Evolutionary conservation across 305 asterid genomes (phyloP).

Genomic region (Solanum aculeatissimum): DNA sequence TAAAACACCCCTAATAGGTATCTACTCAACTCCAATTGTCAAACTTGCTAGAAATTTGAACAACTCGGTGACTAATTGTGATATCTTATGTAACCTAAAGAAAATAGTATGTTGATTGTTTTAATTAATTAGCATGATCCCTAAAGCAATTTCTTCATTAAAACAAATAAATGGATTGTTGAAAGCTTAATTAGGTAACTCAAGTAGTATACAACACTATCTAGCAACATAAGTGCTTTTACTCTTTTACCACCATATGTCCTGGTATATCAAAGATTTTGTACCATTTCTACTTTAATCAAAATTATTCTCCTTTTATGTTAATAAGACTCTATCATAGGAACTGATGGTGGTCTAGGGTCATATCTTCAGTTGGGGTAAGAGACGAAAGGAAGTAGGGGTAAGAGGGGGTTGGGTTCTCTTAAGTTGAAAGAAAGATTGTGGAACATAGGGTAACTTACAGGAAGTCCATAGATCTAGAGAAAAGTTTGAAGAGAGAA

Average conservation of each 20-base stretch:
- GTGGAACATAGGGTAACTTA: too few species aligned
- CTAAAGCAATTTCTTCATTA: neutral
- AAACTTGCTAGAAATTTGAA: neutral
- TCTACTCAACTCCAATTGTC: neutral
- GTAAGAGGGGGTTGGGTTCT: too few species aligned
- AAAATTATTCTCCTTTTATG: neutral
- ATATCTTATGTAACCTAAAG: neutral
- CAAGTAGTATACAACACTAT: neutral
- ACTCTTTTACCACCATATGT: neutral
- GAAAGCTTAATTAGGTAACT: neutral
- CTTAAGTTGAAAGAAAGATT: too few species aligned
- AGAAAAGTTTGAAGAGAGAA: too few species aligned
- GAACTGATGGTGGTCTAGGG: too few species aligned
- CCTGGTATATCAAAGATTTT: neutral
- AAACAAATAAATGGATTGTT: neutral
- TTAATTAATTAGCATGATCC: neutral
- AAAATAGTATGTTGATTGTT: neutral
- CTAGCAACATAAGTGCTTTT: neutral
- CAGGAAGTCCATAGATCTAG: too few species aligned
- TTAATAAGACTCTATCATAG: neutral
- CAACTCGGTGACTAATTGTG: constrained; percentile 33
- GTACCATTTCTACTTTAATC: neutral
- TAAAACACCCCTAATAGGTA: neutral
- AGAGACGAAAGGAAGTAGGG: too few species aligned
- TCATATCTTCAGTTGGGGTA: too few species aligned